Evolutionary conservation across 169 alveolate species (phyloP).

Genomic region (Plasmodium billcollinsi): DNA sequence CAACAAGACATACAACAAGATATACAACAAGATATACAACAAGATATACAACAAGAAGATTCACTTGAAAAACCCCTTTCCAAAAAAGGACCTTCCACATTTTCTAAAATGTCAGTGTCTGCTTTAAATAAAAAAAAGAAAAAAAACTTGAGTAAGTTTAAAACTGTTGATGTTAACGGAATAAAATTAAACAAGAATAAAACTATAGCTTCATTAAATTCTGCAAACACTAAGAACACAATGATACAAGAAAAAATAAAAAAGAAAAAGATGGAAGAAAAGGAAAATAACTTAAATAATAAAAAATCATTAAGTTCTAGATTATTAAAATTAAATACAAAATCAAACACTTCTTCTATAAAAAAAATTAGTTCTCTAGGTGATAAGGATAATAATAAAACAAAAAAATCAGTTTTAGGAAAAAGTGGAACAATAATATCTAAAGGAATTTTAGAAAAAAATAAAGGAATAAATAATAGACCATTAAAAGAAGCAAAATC

Average conservation of each 20-base stretch:
- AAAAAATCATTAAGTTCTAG: constrained; percentile 23
- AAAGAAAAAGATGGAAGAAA: constrained; percentile 1
- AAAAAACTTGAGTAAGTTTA: constrained; percentile 42
- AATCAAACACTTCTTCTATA: constrained; percentile 8
- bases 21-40: constrained; percentile 6
- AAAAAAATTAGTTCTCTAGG: constrained; percentile 9
- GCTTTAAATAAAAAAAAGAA: constrained; percentile 20
- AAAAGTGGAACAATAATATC: constrained; percentile 15
- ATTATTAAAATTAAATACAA: constrained; percentile 8
- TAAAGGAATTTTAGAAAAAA: constrained; percentile 17
- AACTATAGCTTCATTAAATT: constrained; percentile 28
- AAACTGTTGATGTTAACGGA: constrained; percentile 44
- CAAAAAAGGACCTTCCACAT: constrained; percentile 28
- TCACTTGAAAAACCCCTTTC: constrained; percentile 9
- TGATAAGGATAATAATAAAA: constrained; percentile 18
- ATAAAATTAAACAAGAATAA: constrained; percentile 9
- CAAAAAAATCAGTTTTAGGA: not conserved
- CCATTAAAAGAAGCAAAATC: constrained; percentile 54
- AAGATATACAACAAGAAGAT: constrained; percentile 14
- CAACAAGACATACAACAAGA: constrained; percentile 11
- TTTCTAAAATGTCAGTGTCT: constrained; percentile 22
- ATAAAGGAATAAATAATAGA: constrained; percentile 3
- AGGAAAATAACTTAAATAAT: not conserved
- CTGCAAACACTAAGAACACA: constrained; percentile 27
- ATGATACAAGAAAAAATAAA: constrained; percentile 27